Conservation (phyloP, 2,329 filamentous ascomycete genomes). For the Didymosphaeria variabile region DNA sequence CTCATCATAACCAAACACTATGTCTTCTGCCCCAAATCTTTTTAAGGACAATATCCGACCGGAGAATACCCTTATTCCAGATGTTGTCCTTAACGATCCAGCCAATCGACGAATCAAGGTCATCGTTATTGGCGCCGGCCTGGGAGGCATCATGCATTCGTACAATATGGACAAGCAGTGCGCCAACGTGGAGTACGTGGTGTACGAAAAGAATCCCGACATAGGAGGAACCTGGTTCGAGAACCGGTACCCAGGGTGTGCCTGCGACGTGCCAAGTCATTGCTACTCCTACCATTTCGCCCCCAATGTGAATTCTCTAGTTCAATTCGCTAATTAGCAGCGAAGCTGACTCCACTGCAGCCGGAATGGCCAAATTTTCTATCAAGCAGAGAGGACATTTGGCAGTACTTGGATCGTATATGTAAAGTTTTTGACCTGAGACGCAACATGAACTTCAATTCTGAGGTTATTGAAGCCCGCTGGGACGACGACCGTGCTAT, state of each 20-base stretch:
- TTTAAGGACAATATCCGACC: too few species aligned
- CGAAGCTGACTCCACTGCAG: too few species aligned
- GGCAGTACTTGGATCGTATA: too few species aligned
- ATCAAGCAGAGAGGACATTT: too few species aligned
- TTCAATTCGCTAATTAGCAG: too few species aligned
- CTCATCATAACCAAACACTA: too few species aligned
- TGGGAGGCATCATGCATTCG: background rate
- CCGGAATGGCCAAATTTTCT: too few species aligned
- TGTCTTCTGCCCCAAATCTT: too few species aligned
- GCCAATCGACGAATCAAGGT: background rate
- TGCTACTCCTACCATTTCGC: background rate
- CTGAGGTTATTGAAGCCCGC: background rate
- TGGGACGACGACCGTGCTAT: background rate
- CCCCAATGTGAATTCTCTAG: background rate
- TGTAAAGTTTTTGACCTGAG: too few species aligned
- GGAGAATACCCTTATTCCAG: too few species aligned
- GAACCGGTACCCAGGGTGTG: constrained; percentile 35
- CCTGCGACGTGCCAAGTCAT: background rate
- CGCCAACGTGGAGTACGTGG: constrained; percentile 6
- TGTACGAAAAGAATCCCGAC: constrained; percentile 50
- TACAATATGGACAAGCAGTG: background rate
- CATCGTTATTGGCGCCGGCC: background rate
- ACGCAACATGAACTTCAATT: too few species aligned
- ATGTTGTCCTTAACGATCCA: background rate
- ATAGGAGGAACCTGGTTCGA: constrained; percentile 52